Evolutionary conservation across 495 filamentous ascomycete genomes (phyloP), one percentile per base, ranked within the genome.

Genomic region (Penicillium canariense): DNA sequence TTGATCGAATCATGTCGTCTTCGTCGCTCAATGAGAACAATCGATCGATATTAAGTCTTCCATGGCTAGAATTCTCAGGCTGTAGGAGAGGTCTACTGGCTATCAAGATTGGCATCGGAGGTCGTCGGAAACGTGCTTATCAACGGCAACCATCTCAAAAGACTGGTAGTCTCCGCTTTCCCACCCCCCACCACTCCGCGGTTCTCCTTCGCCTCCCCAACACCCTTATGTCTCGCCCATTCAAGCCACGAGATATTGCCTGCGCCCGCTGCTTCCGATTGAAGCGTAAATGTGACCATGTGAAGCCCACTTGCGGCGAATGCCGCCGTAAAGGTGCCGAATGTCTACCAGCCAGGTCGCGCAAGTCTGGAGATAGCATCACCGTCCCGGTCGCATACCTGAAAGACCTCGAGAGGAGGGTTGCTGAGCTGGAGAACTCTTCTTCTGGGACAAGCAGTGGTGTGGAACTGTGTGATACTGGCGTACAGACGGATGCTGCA

Each of bases 241-340:
- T 63, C 45, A 67, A 63, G 34, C 56, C 55, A 14, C 62, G 62
- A 63, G 54, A 68, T 26, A 66, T 68, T 40, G 68, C 68, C 43
- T 71, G 68, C 43, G 56, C 62, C 35, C 68, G 68, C 48, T 71
- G 68, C 34, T 71, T 71, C 43, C 68, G 64, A 8, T 48, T 69
- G 14, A 71, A 71, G 49, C 64, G 68, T 10, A 69, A 61, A 63
- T 71, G 68, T 61, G 68, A 71, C 38, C 68, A 71, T 55, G 60
- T 46, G 12, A 71, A 69, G 48, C 68, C 68, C 6, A 60, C 52
- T 15, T 71, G 68, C 49, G 64, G 68, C 27, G 68, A 71, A 58
- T 71, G 68, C 46, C 58, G 50, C 22, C 66, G 68, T 17, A 69
- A 68, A 58, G 60, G 62, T 5, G 64, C 66, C 2, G 68, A 71